A percentile compares a stretch with the other conserved stretches of the same genome.
These are phyloP conservation scores for Pichia terricola DNA, from an alignment of 1,139 yeast genomes.

Conservation along the genomic window DNA sequence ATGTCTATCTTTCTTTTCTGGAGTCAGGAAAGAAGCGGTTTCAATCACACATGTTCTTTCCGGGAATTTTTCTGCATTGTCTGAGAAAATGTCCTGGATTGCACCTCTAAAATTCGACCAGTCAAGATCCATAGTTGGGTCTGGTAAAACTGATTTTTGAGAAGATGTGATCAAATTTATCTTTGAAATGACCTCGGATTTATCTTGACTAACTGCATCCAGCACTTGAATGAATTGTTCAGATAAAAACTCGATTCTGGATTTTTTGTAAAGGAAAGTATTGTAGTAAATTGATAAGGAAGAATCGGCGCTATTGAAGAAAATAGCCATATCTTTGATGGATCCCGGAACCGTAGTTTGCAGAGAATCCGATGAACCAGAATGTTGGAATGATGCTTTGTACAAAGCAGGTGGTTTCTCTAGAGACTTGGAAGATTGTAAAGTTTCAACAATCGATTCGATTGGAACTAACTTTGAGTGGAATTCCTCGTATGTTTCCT, in stretches of 20 bases:
- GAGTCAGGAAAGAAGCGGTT: constrained; percentile 61
- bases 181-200: constrained; percentile 42
- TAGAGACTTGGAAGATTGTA: constrained; percentile 39
- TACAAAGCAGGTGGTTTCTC: constrained; percentile 57
- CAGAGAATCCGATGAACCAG: constrained; percentile 34
- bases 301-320: constrained; percentile 24
- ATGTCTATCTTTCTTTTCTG: constrained; percentile 49
- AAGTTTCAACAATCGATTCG: constrained; percentile 44
- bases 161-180: constrained; percentile 57
- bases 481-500: constrained; percentile 33
- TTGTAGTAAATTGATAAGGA: constrained; percentile 51
- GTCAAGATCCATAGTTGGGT: constrained; percentile 78
- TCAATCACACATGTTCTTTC: constrained; percentile 87
- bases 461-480: constrained; percentile 38
- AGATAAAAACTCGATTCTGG: constrained; percentile 57
- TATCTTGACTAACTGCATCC: constrained; percentile 27
- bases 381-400: constrained; percentile 52
- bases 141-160: constrained; percentile 60
- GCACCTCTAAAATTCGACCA: constrained; percentile 93
- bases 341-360: constrained; percentile 43
- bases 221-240: constrained; percentile 63
- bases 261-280: constrained; percentile 61
- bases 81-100: constrained; percentile 87
- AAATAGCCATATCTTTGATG: constrained; percentile 55
- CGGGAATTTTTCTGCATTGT: constrained; percentile 75